These are phyloP conservation scores for Fraxinus sp. DNA, from an alignment of 305 asterid species.

Conservation along the genomic window DNA sequence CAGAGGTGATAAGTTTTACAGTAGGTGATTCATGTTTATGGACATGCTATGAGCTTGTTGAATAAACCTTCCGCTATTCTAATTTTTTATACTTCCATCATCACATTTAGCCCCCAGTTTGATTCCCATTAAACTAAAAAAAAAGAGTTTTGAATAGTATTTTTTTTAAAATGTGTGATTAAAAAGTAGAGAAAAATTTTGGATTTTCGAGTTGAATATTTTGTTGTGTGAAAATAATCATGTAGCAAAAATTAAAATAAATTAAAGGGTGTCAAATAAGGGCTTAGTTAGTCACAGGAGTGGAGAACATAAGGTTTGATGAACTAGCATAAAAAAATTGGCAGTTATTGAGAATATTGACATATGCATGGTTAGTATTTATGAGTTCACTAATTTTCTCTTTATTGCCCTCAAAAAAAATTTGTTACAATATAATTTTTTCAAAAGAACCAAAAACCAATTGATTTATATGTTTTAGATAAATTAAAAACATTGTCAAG, in stretches of 20 bases:
- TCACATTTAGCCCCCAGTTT: not conserved
- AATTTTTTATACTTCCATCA: constrained; percentile 5
- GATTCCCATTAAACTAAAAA: not conserved
- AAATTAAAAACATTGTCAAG: not conserved
- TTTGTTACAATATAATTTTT: not conserved
- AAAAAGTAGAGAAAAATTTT: not conserved
- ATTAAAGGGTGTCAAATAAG: not conserved
- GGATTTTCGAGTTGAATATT: not conserved
- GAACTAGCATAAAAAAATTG: constrained; percentile 9
- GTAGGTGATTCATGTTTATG: not conserved
- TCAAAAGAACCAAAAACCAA: constrained; percentile 8
- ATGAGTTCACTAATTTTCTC: constrained; percentile 16
- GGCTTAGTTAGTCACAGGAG: not conserved
- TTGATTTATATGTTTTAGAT: constrained; percentile 5
- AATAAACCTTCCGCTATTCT: not conserved
- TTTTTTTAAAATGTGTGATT: not conserved
- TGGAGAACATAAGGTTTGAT: constrained; percentile 1
- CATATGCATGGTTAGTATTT: constrained; percentile 8
- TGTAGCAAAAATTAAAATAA: not conserved
- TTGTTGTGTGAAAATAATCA: not conserved
- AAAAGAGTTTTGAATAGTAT: not conserved
- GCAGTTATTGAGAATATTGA: not conserved
- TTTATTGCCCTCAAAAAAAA: not conserved
- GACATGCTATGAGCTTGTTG: not conserved
- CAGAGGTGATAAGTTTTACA: constrained; percentile 16